phyloP scores from a whole-genome alignment of 257 asterid species.

The Primulina huaijiensis region DNA sequence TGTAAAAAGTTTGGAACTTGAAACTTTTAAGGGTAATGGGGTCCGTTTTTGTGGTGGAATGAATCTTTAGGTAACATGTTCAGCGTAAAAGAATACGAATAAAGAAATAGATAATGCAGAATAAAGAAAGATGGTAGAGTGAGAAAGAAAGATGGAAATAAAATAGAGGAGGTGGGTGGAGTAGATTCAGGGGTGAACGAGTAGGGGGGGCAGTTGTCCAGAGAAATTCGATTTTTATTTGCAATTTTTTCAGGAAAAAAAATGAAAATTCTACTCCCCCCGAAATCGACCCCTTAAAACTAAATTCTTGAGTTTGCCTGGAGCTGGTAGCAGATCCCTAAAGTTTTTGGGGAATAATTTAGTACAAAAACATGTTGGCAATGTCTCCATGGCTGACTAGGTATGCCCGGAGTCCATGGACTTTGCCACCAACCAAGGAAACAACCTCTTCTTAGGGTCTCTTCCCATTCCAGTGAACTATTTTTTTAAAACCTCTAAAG shows the following conservation, averaged over 20 bases:
- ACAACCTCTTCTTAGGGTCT: constrained; percentile 56
- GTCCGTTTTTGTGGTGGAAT: constrained; percentile 20
- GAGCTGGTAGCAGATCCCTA: constrained; percentile 39
- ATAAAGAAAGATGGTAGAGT: constrained; percentile 19
- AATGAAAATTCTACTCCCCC: neutral
- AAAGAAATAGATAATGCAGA: constrained; percentile 22
- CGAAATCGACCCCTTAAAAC: neutral
- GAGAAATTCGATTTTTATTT: neutral
- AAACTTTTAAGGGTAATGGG: constrained; percentile 36
- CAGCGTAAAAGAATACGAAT: constrained; percentile 11
- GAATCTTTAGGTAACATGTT: constrained; percentile 30
- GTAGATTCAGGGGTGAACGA: constrained; percentile 38
- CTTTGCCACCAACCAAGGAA: constrained; percentile 92
- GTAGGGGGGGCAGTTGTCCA: neutral
- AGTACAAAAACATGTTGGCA: constrained; percentile 56
- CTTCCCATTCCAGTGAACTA: constrained; percentile 53
- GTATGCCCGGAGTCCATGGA: constrained; percentile 76
- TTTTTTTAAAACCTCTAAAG: constrained; percentile 36
- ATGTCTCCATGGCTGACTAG: constrained; percentile 86
- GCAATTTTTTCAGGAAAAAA: neutral
- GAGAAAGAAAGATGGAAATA: constrained; percentile 30
- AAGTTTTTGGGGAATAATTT: constrained; percentile 59
- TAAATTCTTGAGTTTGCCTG: constrained; percentile 13
- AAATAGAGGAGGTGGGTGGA: constrained; percentile 32
- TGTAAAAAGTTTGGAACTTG: constrained; percentile 42